Evolutionary conservation across 805 yeast genomes (phyloP), one percentile per base, ranked within the genome.

Genomic region (Lachancea waltii): DNA sequence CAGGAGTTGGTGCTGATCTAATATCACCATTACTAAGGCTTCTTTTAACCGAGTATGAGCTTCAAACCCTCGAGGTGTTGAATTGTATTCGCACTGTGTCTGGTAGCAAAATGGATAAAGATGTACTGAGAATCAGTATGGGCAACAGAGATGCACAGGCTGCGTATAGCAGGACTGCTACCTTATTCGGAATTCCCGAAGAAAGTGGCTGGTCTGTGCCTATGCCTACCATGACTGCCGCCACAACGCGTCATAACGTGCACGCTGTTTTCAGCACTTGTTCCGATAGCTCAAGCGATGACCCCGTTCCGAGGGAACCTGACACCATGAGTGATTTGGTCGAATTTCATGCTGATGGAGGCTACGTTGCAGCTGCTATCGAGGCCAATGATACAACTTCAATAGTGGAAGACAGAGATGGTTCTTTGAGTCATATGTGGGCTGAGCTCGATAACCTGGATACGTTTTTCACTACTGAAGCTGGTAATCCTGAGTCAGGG

Each of bases 151-250:
- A 85, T 7, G 69, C 83, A 48, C 76, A 82, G 49, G 84, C 81
- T 46, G 94, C 85, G 46, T 83, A 81, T 54, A 95, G 84, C 47
- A 79, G 76, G 48, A 81, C 92, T 3, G 87, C 92, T 0, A 86
- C 97, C 0, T 65, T 92, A 39, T 94, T 87, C 65, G 98, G 98
- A 11, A 79, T 90, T 17, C 97, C 98, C 0, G 67, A 62, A 20
- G 95, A 85, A 9, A 79, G 82, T 52, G 99, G 99, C 1, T 92
- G 99, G 99, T 81, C 96, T 0, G 79, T 94, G 35, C 95, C 97
- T 2, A 83, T 85, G 90, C 96, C 98, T 2, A 85, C 90, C 0
- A 77, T 86, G 30, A 81, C 92, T 1, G 86, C 96, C 0, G 82
- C 95, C 0, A 75, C 84, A 11, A 85, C 97, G 1, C 68, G 97